Conservation (phyloP, 371 early-diverging fungal species). For the Modicella reniformis region DNA sequence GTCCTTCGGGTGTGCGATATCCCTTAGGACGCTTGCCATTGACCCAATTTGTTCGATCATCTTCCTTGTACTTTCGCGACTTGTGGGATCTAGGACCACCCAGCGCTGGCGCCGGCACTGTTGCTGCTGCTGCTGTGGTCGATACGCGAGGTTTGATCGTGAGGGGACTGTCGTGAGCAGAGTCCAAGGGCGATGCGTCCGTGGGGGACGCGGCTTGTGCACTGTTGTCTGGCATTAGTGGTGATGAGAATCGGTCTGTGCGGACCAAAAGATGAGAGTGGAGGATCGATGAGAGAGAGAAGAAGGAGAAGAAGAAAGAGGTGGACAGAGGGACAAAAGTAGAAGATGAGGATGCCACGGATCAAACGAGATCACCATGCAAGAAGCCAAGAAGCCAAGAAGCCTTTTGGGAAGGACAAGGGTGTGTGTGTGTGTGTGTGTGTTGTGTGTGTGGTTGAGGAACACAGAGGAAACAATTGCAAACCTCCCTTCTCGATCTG, state of each 20-base stretch:
- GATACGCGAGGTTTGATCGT: background rate
- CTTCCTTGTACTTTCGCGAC: constrained; percentile 23
- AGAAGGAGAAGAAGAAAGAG: background rate
- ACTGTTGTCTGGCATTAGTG: background rate
- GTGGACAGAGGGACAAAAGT: too few relatives aligned
- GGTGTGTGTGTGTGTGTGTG: too few relatives aligned
- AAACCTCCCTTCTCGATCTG: too few relatives aligned
- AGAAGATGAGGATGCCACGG: too few relatives aligned
- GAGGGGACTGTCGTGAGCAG: background rate
- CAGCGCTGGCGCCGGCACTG: background rate
- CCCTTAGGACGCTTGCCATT: constrained; percentile 51
- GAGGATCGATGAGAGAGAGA: background rate
- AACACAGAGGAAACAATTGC: too few relatives aligned
- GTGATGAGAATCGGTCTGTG: background rate
- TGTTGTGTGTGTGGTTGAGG: too few relatives aligned
- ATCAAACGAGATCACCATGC: too few relatives aligned
- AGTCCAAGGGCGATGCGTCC: background rate
- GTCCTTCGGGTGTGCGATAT: constrained; percentile 49
- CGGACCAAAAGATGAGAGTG: background rate
- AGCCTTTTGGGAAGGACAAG: too few relatives aligned
- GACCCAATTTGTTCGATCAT: constrained; percentile 38
- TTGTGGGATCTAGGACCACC: background rate
- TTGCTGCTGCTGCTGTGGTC: background rate
- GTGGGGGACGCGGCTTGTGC: background rate
- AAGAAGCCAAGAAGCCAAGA: too few relatives aligned